Percentiles rank a stretch among this genome's conserved stretches.
These are phyloP conservation scores for Podaxis rugospora DNA, from an alignment of 768 basidiomycete genomes.

Conservation along the genomic window DNA sequence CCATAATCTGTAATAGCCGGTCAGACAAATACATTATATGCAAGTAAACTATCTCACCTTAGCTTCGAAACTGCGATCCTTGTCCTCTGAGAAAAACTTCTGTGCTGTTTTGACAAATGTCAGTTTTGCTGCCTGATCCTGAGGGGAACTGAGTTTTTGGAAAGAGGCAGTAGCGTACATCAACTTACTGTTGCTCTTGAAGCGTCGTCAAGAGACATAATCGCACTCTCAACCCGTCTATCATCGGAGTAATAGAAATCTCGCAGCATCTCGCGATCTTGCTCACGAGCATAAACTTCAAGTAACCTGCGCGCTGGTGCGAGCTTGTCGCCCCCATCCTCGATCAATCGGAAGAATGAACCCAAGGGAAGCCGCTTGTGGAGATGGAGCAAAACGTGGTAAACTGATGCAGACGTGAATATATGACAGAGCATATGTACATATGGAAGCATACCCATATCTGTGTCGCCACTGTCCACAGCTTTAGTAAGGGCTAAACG, in stretches of 20 bases:
- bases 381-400: constrained; percentile 87
- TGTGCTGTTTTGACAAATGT: constrained; percentile 75
- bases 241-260: constrained; percentile 99
- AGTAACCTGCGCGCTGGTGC: constrained; percentile 74
- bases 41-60: constrained; percentile 45
- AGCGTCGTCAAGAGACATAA: constrained; percentile 85
- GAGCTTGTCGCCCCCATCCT: constrained; percentile 79
- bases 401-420: constrained; percentile 52
- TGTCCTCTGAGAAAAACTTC: constrained; percentile 94
- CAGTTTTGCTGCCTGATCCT: constrained; percentile 76
- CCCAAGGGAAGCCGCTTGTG: constrained; percentile 82
- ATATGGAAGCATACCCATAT: constrained; percentile 60
- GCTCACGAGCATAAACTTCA: constrained; percentile 88
- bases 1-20: constrained; percentile 67
- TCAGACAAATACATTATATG: neutral
- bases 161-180: neutral
- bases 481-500: constrained; percentile 83
- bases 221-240: constrained; percentile 87
- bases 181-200: constrained; percentile 50
- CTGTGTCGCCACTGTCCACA: constrained; percentile 92
- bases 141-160: neutral
- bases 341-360: constrained; percentile 90
- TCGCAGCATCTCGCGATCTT: constrained; percentile 85
- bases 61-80: constrained; percentile 85
- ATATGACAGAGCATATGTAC: neutral